A percentile compares a stretch with the other conserved stretches of the same genome.
phyloP scores from a whole-genome alignment of 129 eudicot species.

The Smallanthus sonchifolius region DNA sequence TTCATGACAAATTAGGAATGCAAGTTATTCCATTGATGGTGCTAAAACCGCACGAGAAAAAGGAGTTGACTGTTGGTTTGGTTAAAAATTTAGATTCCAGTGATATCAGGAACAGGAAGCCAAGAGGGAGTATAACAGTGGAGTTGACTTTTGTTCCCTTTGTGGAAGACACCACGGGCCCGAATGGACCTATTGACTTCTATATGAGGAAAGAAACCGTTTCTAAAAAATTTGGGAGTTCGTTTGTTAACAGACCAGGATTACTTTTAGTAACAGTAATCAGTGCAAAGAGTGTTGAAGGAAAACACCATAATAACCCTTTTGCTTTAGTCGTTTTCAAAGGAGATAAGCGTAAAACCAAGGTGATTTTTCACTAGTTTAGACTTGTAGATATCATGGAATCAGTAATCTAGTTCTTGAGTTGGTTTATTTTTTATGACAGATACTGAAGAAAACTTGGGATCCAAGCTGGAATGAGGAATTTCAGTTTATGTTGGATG shows the following conservation, averaged over 20 bases:
- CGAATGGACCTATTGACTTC: conserved; percentile 33
- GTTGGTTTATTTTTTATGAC: conserved; percentile 6
- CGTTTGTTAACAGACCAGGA: conserved; percentile 30
- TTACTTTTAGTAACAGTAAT: conserved; percentile 45
- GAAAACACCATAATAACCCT: conserved; percentile 55
- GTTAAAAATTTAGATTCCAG: conserved; percentile 38
- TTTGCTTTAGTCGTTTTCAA: conserved; percentile 42
- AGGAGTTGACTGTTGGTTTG: conserved; percentile 46
- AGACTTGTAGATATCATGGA: neutral
- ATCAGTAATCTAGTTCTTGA: neutral
- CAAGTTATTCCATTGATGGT: conserved; percentile 54
- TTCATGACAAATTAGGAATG: conserved; percentile 60
- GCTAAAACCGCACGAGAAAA: conserved; percentile 45
- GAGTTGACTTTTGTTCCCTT: conserved; percentile 58
- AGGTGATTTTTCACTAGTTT: conserved; percentile 34
- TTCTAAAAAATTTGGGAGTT: conserved; percentile 27
- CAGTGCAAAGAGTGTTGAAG: conserved; percentile 54
- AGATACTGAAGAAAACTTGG: conserved; percentile 49
- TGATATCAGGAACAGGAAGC: conserved; percentile 49
- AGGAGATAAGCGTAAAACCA: conserved; percentile 56
- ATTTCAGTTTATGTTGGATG: conserved; percentile 57
- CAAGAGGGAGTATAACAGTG: conserved; percentile 53
- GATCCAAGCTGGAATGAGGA: conserved; percentile 67
- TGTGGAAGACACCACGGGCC: conserved; percentile 29
- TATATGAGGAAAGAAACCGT: conserved; percentile 23